These are phyloP conservation scores for Tylopilus felleus DNA, from an alignment of 768 basidiomycete species.

Conservation along the genomic window DNA sequence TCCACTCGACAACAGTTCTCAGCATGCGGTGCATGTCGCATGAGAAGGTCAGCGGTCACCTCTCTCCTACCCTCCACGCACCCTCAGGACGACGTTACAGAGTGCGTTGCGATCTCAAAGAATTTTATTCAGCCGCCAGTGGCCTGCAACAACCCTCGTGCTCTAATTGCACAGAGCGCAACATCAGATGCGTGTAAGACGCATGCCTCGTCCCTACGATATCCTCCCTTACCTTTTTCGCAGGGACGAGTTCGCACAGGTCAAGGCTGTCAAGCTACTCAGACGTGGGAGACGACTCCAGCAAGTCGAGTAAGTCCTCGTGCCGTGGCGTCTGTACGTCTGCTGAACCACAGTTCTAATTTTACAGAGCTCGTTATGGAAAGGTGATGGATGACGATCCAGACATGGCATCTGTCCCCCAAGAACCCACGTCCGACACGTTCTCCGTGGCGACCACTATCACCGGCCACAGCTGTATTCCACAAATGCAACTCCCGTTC, in stretches of 20 bases:
- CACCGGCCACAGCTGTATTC: conserved; percentile 47
- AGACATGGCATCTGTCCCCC: conserved; percentile 16
- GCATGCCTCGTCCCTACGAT: background rate
- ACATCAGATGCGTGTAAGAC: conserved; percentile 89
- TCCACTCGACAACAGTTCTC: conserved; percentile 82
- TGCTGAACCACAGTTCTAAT: conserved; percentile 1
- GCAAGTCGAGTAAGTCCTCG: conserved; percentile 70
- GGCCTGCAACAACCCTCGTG: conserved; percentile 51
- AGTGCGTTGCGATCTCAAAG: conserved; percentile 92
- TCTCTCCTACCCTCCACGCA: background rate
- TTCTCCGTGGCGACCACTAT: conserved; percentile 3
- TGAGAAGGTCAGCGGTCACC: conserved; percentile 58
- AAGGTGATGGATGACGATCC: conserved; percentile 50
- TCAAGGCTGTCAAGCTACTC: conserved; percentile 85
- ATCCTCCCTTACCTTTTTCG: conserved; percentile 4
- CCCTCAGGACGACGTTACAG: conserved; percentile 35
- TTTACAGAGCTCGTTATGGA: conserved; percentile 69
- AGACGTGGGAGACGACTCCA: conserved; percentile 75
- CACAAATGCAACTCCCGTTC: conserved; percentile 72
- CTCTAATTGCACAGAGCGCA: conserved; percentile 87
- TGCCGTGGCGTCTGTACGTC: conserved; percentile 4
- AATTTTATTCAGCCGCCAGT: conserved; percentile 53
- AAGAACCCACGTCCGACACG: conserved; percentile 16
- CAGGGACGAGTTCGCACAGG: conserved; percentile 89
- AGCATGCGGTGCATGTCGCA: conserved; percentile 92